phyloP scores from a whole-genome alignment of 345 rosid genomes.

The Brassica juncea region DNA sequence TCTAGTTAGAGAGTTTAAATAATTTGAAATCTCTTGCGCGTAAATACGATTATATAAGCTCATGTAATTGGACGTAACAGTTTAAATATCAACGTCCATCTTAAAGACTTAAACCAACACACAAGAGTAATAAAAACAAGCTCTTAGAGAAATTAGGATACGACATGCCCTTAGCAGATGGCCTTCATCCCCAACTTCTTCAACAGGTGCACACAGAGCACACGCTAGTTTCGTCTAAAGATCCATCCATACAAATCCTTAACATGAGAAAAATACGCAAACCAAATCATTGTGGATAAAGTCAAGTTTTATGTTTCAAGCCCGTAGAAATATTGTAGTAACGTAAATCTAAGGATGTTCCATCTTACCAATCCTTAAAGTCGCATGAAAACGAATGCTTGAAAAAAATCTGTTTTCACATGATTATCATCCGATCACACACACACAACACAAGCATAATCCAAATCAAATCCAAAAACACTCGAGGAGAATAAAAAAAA shows the following conservation, averaged over 20 bases:
- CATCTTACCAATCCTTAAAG: constrained; percentile 79
- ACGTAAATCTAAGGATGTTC: not conserved
- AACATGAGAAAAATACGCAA: constrained; percentile 1
- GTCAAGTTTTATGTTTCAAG: constrained; percentile 8
- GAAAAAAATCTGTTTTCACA: not conserved
- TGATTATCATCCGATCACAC: not conserved
- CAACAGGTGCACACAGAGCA: constrained; percentile 59
- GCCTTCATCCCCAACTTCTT: constrained; percentile 66
- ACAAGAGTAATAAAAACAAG: constrained; percentile 6
- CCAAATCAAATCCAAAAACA: not conserved
- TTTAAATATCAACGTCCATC: not conserved
- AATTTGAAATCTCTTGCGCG: too few relatives aligned
- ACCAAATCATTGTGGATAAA: not conserved
- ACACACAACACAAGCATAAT: not conserved
- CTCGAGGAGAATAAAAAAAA: not conserved
- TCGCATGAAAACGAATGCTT: constrained; percentile 41
- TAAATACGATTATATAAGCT: too few relatives aligned
- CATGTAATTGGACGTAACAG: too few relatives aligned
- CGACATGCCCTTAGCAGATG: constrained; percentile 71
- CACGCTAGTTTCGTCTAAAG: constrained; percentile 61
- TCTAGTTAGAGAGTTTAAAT: too few relatives aligned
- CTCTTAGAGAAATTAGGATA: constrained; percentile 49
- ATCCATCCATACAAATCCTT: constrained; percentile 72
- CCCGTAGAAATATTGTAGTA: constrained; percentile 3
- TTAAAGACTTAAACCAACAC: not conserved